Evolutionary conservation across 179 eudicot genomes (phyloP).

Genomic region (Amaranthus tricolor): DNA sequence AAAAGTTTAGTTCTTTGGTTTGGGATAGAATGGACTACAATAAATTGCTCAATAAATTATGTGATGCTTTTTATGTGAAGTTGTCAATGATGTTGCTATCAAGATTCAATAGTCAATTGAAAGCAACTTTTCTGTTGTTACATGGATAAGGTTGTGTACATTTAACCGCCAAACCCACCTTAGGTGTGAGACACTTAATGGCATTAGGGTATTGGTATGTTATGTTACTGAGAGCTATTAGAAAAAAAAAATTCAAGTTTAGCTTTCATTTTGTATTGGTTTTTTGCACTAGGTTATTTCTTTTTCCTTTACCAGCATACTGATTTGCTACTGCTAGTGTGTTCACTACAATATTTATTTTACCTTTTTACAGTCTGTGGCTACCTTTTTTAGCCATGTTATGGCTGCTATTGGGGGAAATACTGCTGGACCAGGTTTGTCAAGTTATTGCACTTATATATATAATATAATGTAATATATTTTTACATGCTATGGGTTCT

Average conservation of each 20-base stretch:
- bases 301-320: neutral
- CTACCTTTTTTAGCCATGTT: constrained; percentile 48
- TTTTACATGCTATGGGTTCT: neutral
- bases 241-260: neutral
- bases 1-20: no score
- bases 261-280: neutral
- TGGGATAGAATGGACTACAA: no score
- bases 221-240: no score
- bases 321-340: constrained; percentile 1
- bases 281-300: neutral
- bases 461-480: neutral
- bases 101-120: no score
- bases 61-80: no score
- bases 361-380: constrained; percentile 38
- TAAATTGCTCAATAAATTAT: no score
- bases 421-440: constrained; percentile 60
- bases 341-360: neutral
- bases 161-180: no score
- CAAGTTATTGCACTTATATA: neutral
- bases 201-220: no score
- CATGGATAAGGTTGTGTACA: no score
- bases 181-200: no score
- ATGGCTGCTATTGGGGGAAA: constrained; percentile 59
- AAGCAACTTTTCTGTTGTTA: no score
- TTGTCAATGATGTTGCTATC: no score